Evolutionary conservation across 768 basidiomycete species (phyloP), one percentile per base, ranked within the genome.

Genomic region (Leccinum arenicola): DNA sequence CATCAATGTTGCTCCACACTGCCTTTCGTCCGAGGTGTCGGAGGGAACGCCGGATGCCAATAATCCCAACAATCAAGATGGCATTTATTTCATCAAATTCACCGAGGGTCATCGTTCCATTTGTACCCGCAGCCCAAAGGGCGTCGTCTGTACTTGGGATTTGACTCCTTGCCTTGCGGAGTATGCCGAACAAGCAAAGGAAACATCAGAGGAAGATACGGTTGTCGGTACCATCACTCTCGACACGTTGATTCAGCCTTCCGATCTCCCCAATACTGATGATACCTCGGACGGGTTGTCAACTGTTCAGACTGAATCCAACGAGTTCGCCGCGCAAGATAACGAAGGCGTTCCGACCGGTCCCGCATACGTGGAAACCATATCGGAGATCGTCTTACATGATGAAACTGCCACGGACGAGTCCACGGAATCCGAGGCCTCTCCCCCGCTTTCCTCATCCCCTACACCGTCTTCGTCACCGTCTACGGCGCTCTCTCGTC

Each of bases 121-220:
- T 45, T 51, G 29, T 38, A 57, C 64, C n/a, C 64, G 60, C 31
- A 65, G 53, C n/a, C 1, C 31, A 19, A 65, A 58, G 1, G 64
- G 64, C n/a, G 33, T 61, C 31, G 52, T 62, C 35, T 59, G 60
- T 23, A 65, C 60, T 45, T 65, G 63, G 60, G 55, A 65, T 56
- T 14, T 65, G 52, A 49, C 60, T 4, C 33, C 15, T 35, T 65
- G 64, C 23, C 57, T 65, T 23, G 27, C 56, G 7, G 33, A 56
- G 17, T 56, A 65, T 35, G 50, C 56, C 23, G 14, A 50, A 49
- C 48, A 25, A 17, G 38, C 21, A 49, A 35, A 64, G 36, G 59
- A 52, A 35, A 15, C 35, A 14, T 33, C 9, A 27, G 47, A 12
- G n/a, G 48, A 55, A 47, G 45, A 4, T 23, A 11, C 9, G 6